These are phyloP conservation scores for Talaromyces sp. DNA, from an alignment of 2,329 filamentous ascomycete species.

Conservation along the genomic window DNA sequence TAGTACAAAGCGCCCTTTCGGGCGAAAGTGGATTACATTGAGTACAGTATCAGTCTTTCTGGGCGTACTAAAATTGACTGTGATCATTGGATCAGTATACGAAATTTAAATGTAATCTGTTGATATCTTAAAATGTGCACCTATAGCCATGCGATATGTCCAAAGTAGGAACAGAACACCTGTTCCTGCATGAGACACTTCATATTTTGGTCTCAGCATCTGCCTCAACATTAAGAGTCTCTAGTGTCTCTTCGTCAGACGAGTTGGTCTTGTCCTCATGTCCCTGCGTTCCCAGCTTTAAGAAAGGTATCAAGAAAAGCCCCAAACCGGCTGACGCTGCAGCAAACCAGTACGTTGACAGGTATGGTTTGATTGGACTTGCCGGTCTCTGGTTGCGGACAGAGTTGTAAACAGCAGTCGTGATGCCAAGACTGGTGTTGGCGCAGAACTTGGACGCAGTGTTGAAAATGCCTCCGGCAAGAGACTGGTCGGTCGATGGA, in stretches of 20 bases:
- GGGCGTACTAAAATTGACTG: neutral
- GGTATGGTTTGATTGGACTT: constrained; percentile 27
- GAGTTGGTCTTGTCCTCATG: neutral
- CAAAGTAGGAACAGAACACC: neutral
- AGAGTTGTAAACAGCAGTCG: constrained; percentile 50
- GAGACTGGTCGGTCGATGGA: constrained; percentile 58
- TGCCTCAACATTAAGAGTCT: neutral
- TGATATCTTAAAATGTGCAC: neutral
- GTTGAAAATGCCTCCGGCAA: constrained; percentile 67
- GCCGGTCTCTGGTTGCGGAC: constrained; percentile 22
- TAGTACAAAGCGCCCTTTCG: neutral
- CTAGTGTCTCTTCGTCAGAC: constrained; percentile 4
- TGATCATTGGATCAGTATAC: neutral
- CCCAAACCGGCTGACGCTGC: constrained; percentile 28
- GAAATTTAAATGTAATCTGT: neutral
- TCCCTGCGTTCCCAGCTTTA: constrained; percentile 31
- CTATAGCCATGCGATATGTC: neutral
- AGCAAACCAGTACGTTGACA: constrained; percentile 30
- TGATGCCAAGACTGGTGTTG: constrained; percentile 60
- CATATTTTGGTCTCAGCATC: constrained; percentile 1
- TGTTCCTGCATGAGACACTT: neutral
- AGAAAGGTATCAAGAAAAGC: constrained; percentile 29
- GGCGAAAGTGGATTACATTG: neutral
- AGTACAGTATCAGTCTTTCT: neutral
- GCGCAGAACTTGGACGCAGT: constrained; percentile 60